These are phyloP conservation scores for Colletotrichum plurivorum DNA, from an alignment of 2,329 filamentous ascomycete genomes.

Conservation along the genomic window DNA sequence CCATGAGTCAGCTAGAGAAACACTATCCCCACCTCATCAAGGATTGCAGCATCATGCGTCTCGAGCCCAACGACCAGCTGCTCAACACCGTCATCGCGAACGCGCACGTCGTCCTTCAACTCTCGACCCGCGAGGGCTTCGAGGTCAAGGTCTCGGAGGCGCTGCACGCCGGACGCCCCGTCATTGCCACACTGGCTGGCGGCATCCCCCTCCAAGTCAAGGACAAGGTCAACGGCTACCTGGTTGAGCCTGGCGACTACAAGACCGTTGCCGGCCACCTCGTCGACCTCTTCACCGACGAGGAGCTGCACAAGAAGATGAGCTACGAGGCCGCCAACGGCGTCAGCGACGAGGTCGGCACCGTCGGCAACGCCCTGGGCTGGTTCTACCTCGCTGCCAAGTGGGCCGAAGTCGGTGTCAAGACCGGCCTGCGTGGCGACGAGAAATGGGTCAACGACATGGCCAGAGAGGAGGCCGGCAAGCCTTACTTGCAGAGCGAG, in stretches of 20 bases:
- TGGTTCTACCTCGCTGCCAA: constrained; percentile 85
- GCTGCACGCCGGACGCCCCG: constrained; percentile 82
- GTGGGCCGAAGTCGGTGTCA: constrained; percentile 68
- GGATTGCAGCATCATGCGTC: constrained; percentile 81
- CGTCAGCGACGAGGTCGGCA: constrained; percentile 86
- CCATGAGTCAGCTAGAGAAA: constrained; percentile 75
- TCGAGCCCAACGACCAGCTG: constrained; percentile 84
- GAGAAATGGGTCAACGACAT: constrained; percentile 82
- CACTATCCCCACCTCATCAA: constrained; percentile 73
- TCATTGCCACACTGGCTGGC: constrained; percentile 82
- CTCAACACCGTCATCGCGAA: constrained; percentile 83
- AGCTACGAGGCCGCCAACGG: constrained; percentile 72
- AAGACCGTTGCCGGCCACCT: constrained; percentile 78
- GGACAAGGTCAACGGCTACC: constrained; percentile 78
- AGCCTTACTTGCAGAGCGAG: constrained; percentile 71
- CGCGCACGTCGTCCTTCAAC: constrained; percentile 80
- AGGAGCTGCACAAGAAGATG: constrained; percentile 76
- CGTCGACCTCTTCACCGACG: constrained; percentile 75
- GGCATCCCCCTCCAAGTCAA: constrained; percentile 86
- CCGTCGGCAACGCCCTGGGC: constrained; percentile 81
- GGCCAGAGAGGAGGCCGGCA: constrained; percentile 75
- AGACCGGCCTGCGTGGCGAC: constrained; percentile 67
- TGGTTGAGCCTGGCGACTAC: constrained; percentile 80
- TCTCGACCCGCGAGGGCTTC: constrained; percentile 86
- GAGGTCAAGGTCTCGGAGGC: constrained; percentile 91